These are phyloP conservation scores for Taiozyma onychis DNA, from an alignment of 1,139 yeast species.

Conservation along the genomic window DNA sequence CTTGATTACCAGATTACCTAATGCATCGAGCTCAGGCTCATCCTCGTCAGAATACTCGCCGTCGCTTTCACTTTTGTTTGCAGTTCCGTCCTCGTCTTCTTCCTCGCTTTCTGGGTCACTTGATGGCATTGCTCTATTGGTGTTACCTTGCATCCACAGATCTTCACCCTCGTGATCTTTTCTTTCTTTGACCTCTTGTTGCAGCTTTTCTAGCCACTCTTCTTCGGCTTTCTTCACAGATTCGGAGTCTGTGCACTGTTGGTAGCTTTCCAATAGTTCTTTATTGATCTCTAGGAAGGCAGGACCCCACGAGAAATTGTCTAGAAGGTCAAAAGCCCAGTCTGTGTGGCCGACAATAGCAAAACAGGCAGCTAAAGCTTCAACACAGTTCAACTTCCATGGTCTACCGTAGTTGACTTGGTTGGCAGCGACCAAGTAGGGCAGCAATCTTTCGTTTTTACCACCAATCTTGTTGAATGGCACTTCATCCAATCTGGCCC, in stretches of 20 bases:
- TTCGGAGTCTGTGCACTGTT: conserved; percentile 73
- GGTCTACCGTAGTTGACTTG: conserved; percentile 97
- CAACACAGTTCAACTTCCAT: conserved; percentile 94
- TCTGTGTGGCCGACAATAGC: conserved; percentile 90
- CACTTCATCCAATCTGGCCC: conserved; percentile 96
- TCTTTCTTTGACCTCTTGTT: conserved; percentile 62
- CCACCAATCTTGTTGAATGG: conserved; percentile 94
- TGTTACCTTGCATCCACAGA: conserved; percentile 76
- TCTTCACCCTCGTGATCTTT: conserved; percentile 51
- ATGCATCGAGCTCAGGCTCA: conserved; percentile 17
- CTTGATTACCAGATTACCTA: conserved; percentile 21
- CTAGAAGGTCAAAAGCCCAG: conserved; percentile 76
- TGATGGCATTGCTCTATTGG: conserved; percentile 33
- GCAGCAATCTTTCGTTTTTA: conserved; percentile 76
- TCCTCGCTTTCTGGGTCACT: conserved; percentile 15
- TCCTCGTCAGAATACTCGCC: conserved; percentile 23
- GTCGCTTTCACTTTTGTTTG: conserved; percentile 21
- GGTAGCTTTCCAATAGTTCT: conserved; percentile 71
- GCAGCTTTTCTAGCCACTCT: conserved; percentile 65
- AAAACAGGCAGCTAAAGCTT: conserved; percentile 95
- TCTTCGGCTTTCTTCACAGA: conserved; percentile 72
- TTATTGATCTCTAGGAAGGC: conserved; percentile 78
- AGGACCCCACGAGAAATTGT: conserved; percentile 89
- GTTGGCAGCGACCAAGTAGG: conserved; percentile 92
- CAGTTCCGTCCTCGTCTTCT: conserved; percentile 22